phyloP scores from a whole-genome alignment of 371 early-diverging fungal genomes.

The Choanephora cucurbitarum region DNA sequence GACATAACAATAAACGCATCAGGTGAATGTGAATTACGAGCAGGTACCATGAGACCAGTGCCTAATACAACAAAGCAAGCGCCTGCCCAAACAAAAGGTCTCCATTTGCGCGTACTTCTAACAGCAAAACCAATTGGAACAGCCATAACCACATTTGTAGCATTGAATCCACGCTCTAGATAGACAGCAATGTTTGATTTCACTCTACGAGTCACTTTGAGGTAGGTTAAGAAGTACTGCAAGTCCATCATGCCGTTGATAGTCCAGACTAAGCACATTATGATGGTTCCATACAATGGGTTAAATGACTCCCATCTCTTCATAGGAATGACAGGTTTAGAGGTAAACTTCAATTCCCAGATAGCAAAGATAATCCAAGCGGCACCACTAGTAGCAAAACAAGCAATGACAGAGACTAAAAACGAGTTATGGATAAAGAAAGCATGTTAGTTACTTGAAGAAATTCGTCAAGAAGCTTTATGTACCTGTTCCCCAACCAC shows the following conservation, averaged over 20 bases:
- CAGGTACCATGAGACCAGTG: slow-evolving; percentile 52
- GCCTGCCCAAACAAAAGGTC: slow-evolving; percentile 46
- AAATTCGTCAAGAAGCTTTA: too few species aligned
- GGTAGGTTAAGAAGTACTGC: slow-evolving; percentile 41
- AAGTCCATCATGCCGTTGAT: slow-evolving; percentile 45
- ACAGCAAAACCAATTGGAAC: slow-evolving; percentile 34
- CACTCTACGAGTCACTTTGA: slow-evolving; percentile 43
- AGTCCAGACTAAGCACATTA: slow-evolving; percentile 38
- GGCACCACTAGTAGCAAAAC: slow-evolving; percentile 32
- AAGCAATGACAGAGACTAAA: slow-evolving; percentile 27
- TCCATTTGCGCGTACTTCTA: slow-evolving; percentile 36
- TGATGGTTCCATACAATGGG: slow-evolving; percentile 40
- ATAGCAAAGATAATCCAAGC: slow-evolving; percentile 25
- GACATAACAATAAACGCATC: slow-evolving; percentile 45
- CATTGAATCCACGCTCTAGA: slow-evolving; percentile 46
- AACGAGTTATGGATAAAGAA: too few species aligned
- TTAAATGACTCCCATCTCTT: slow-evolving; percentile 40
- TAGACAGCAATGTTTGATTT: slow-evolving; percentile 22
- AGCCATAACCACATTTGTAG: slow-evolving; percentile 37
- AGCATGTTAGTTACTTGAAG: too few species aligned
- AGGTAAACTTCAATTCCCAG: slow-evolving; percentile 40
- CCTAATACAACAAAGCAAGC: slow-evolving; percentile 36
- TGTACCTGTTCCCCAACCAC: slow-evolving; percentile 39
- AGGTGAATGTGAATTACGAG: slow-evolving; percentile 39
- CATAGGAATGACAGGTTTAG: slow-evolving; percentile 44